Base-by-base conservation (phyloP, 352 stramenopile species). In the Phytophthora ohioensis region DNA sequence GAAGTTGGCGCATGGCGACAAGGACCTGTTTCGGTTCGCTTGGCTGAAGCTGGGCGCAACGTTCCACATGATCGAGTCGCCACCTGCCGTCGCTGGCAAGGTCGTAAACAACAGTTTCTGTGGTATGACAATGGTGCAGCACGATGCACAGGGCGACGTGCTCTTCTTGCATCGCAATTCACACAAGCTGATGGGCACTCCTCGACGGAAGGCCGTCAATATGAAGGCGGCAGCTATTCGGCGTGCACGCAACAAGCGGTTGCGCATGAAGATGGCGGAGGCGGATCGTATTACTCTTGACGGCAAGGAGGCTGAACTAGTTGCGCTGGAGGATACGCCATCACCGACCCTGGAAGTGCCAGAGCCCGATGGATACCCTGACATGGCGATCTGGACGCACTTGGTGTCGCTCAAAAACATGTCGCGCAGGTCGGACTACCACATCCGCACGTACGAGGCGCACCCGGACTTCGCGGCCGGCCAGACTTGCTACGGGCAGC, bases 351-450 rank as follows among this genome's bases (percentile, higher is more conserved):
- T 76, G 13, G 69, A 72, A 32, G 35, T 38, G 4, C 64, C 45
- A 17, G 59, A 71, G 21, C 6, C 55, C 3, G 75, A 78, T 55
- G 54, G 75, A 54, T 72, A 73, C 57, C 69, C 74, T 31, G 80
- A 88, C 49, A 82, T 81, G 17, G 59, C 67, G 27, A 84, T 92
- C 51, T 89, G 85, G 79, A 90, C 84, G 21, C 84, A 92, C 53
- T 67, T 93, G 60, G 36, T 85, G 53, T 79, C 83, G 47, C 79
- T 93, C 68, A 79, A 76, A 64, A 76, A 73, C 17, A 78, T 64
- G 5, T 80, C 75, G 0, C 61, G 60, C 27, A 68, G 74, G 12
- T 66, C 45, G 12, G 66, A 87, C 63, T 91, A 88, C 62, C 67
- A 49, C 38, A 75, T 91, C 17, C 69, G 81, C 35, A 86, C 86